phyloP scores from a whole-genome alignment of 2,329 filamentous ascomycete species.

The Penicillium sp. region DNA sequence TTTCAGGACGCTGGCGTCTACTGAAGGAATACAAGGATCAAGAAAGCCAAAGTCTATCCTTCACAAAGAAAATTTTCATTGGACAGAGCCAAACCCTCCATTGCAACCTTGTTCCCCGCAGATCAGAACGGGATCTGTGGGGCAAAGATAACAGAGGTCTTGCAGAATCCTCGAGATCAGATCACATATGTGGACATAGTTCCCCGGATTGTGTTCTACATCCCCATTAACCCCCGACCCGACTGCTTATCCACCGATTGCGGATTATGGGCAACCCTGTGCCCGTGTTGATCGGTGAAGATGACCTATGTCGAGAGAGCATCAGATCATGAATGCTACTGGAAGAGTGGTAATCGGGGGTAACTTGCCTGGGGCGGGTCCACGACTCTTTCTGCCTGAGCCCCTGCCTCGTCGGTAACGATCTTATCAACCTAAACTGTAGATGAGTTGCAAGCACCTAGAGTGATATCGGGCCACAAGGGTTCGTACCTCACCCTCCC shows the following conservation, averaged over 20 bases:
- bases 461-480: neutral
- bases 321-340: neutral
- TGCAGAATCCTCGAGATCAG: neutral
- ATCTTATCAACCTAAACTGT: conserved; percentile 24
- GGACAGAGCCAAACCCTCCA: neutral
- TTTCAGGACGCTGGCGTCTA: neutral
- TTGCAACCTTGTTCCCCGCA: neutral
- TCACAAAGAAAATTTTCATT: neutral
- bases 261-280: conserved; percentile 28
- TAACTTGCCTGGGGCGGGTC: conserved; percentile 26
- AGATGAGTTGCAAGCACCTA: neutral
- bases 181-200: neutral
- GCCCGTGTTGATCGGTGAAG: conserved; percentile 29
- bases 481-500: conserved; percentile 22
- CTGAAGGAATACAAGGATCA: neutral
- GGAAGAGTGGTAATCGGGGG: neutral
- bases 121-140: neutral
- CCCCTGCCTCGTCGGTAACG: conserved; percentile 22
- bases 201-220: neutral
- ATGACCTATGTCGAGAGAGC: conserved; percentile 19
- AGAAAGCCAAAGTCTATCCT: neutral
- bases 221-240: neutral
- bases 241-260: conserved; percentile 20
- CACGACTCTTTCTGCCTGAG: conserved; percentile 22
- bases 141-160: neutral